Evolutionary conservation across 2,329 filamentous ascomycete genomes (phyloP).

Genomic region (Cordyceps sp.): DNA sequence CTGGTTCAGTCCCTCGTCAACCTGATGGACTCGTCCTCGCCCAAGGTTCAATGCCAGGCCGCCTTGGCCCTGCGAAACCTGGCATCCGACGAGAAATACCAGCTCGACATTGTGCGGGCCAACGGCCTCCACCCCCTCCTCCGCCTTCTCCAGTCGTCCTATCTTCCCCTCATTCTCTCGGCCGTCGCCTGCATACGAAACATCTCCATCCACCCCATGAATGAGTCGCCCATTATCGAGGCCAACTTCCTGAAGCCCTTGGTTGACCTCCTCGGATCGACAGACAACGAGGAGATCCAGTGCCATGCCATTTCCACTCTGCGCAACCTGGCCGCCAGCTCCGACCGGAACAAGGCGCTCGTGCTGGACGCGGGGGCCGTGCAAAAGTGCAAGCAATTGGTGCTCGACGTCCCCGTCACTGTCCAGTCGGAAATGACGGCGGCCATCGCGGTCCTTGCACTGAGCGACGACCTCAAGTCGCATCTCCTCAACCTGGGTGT

Average conservation of each 20-base stretch:
- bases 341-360: slow-evolving; percentile 94
- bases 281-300: slow-evolving; percentile 96
- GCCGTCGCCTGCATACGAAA: slow-evolving; percentile 97
- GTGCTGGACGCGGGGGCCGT: slow-evolving; percentile 92
- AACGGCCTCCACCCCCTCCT: slow-evolving; percentile 74
- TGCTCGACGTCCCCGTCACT: slow-evolving; percentile 79
- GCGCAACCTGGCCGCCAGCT: slow-evolving; percentile 88
- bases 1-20: slow-evolving; percentile 88
- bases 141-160: slow-evolving; percentile 83
- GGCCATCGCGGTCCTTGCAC: slow-evolving; percentile 88
- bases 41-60: slow-evolving; percentile 96
- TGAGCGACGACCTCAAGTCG: slow-evolving; percentile 90
- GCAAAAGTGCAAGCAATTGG: slow-evolving; percentile 95
- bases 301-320: slow-evolving; percentile 97
- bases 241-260: slow-evolving; percentile 88
- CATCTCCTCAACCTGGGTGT: slow-evolving; percentile 83
- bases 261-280: slow-evolving; percentile 84
- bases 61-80: slow-evolving; percentile 86
- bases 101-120: slow-evolving; percentile 88
- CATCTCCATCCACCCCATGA: slow-evolving; percentile 94
- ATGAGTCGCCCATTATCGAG: slow-evolving; percentile 97
- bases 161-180: slow-evolving; percentile 86
- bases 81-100: slow-evolving; percentile 96
- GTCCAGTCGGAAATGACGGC: slow-evolving; percentile 99
- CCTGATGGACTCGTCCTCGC: slow-evolving; percentile 92